Conservation (phyloP, 805 yeast species). For the Metschnikowia hibisci region DNA sequence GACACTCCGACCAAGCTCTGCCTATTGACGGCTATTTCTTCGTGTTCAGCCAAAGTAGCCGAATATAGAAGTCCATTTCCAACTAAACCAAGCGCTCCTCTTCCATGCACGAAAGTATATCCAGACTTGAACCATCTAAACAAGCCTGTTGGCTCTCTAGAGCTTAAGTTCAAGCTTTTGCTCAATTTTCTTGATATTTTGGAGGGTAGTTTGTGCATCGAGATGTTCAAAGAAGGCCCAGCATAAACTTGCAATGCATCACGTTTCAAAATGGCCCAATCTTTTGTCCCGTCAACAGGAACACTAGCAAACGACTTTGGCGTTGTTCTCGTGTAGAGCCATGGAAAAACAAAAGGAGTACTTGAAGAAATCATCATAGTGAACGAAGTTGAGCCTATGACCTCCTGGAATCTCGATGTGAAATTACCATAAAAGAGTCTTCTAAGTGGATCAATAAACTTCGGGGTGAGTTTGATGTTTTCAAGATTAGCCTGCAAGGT, state of each 20-base stretch:
- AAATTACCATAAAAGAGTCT: conserved; percentile 44
- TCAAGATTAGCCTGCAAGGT: conserved; percentile 39
- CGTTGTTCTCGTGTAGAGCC: conserved; percentile 16
- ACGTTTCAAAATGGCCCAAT: conserved; percentile 56
- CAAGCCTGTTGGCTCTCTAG: conserved; percentile 39
- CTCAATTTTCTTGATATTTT: conserved; percentile 33
- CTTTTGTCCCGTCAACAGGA: conserved; percentile 53
- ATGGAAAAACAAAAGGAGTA: conserved; percentile 17
- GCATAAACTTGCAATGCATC: conserved; percentile 47
- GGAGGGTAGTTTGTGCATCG: conserved; percentile 37
- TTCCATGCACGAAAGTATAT: conserved; percentile 48
- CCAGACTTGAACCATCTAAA: conserved; percentile 34
- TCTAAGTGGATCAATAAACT: conserved; percentile 36
- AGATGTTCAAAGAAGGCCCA: conserved; percentile 48
- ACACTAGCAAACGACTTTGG: conserved; percentile 43
- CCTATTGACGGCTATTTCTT: conserved; percentile 46
- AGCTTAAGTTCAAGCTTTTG: conserved; percentile 19
- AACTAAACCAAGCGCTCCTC: conserved; percentile 53
- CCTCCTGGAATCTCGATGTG: conserved; percentile 42
- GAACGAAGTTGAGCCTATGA: conserved; percentile 47
- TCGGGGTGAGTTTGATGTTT: conserved; percentile 18
- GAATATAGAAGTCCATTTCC: conserved; percentile 55
- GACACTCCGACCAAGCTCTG: conserved; percentile 48
- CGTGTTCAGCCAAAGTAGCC: conserved; percentile 41
- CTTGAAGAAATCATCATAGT: conserved; percentile 42